A percentile compares a stretch with the other conserved stretches of the same genome.
These are phyloP conservation scores for Peniophora sp. DNA, from an alignment of 1,284 basidiomycete species.

Conservation along the genomic window DNA sequence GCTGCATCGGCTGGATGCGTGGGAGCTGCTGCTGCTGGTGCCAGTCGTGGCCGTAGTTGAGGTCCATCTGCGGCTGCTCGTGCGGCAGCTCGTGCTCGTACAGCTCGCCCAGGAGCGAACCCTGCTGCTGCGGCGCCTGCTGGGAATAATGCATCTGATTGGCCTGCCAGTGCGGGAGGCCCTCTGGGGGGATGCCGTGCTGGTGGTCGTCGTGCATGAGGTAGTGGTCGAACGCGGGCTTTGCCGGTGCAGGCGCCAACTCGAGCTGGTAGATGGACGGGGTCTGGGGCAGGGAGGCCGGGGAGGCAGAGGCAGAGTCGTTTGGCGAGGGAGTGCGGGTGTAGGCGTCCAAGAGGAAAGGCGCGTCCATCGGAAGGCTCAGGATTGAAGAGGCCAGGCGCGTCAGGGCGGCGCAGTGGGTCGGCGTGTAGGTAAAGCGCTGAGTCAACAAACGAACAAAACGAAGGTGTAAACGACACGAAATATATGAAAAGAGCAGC, in stretches of 20 bases:
- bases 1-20: slow-evolving; percentile 21
- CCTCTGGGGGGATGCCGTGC: background rate
- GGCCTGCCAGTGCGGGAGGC: background rate
- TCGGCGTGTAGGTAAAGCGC: no score
- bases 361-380: no score
- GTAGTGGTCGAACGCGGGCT: background rate
- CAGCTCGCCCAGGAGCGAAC: slow-evolving; percentile 54
- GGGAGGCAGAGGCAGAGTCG: background rate
- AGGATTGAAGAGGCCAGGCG: no score
- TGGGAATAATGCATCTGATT: slow-evolving; percentile 13
- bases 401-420: no score
- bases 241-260: background rate
- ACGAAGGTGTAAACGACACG: no score
- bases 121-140: slow-evolving; percentile 22
- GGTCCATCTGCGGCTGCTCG: slow-evolving; percentile 24
- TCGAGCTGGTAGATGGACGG: background rate
- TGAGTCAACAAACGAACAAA: no score
- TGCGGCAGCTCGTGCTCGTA: slow-evolving; percentile 35
- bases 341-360: no score
- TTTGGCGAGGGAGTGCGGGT: background rate
- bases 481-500: no score
- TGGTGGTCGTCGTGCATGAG: background rate
- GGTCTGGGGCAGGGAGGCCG: background rate
- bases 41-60: slow-evolving; percentile 22
- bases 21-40: slow-evolving; percentile 20